Evolutionary conservation across 306 rosid species (phyloP), one percentile per base, ranked within the genome.

Genomic region (Dalbergia oliveri): DNA sequence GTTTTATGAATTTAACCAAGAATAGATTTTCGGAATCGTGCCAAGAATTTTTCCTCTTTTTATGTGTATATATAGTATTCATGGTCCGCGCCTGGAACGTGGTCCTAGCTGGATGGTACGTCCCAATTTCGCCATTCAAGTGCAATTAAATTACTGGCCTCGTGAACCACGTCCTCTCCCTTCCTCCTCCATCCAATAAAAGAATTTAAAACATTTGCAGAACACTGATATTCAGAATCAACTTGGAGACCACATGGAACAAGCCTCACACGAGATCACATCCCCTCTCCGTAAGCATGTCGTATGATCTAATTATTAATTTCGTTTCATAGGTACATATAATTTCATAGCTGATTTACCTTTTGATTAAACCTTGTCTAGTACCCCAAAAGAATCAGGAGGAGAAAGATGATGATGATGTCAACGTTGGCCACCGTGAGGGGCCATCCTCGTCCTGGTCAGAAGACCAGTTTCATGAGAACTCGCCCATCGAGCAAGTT

Each of bases 401-500:
- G 5, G 31, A 62, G 16, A 37, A 79, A 11, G 14, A 73, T n/a
- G 14, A 31, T 9, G 56, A 39, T 3, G 47, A 31, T 14, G 70
- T 4, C 4, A 37, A 65, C 70, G 15, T 15, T 9, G n/a, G 8
- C 26, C 31, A 39, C 21, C 23, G 14, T 16, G 23, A 39, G 7
- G 31, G 9, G 49, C 33, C 26, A 15, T 15, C 54, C 21, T 57
- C 23, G 0, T 0, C 53, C 11, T 83, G 76, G 41, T 2, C 14
- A 2, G 50, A 77, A 13, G 54, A 57, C 0, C 58, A 8, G 75
- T 5, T 16, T 34, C 39, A 72, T 6, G 91, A 92, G 77, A 91
- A 92, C 71, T 94, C 97, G 6, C 90, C 97, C 0, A 84, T 94
- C 14, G 21, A 87, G 37, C 95, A 94, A 68, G 99, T 94, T 35